phyloP scores from a whole-genome alignment of 768 basidiomycete genomes.

The Leccinum broughii region DNA sequence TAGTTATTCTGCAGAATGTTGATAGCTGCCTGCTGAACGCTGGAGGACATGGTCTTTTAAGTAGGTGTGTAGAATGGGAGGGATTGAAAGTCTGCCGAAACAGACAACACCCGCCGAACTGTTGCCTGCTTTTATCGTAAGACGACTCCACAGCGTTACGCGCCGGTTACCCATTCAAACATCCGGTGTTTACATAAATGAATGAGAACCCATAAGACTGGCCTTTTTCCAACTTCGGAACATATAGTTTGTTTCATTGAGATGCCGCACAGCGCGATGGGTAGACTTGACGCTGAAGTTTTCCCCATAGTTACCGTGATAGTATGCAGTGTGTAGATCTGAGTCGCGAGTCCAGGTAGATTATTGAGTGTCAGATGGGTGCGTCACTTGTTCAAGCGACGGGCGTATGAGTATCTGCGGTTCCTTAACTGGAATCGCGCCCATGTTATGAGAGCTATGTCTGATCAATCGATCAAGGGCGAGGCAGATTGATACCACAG shows the following conservation, averaged over 20 bases:
- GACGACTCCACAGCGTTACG: no score
- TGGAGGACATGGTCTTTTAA: neutral
- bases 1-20: neutral
- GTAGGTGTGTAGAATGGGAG: neutral
- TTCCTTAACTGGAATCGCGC: neutral
- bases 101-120: no score
- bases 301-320: neutral
- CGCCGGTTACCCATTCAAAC: neutral
- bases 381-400: no score
- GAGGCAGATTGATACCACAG: neutral
- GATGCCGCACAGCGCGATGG: slow-evolving; percentile 1
- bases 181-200: neutral
- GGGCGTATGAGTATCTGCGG: no score
- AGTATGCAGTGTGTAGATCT: neutral
- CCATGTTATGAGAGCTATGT: neutral
- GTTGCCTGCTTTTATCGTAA: neutral
- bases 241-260: neutral
- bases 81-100: neutral
- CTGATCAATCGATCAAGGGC: neutral
- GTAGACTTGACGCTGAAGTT: neutral
- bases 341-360: neutral
- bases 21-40: neutral
- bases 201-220: neutral
- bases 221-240: neutral
- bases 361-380: no score